Base-by-base conservation (phyloP, 352 stramenopile species). In the Aphanomyces astaci region DNA sequence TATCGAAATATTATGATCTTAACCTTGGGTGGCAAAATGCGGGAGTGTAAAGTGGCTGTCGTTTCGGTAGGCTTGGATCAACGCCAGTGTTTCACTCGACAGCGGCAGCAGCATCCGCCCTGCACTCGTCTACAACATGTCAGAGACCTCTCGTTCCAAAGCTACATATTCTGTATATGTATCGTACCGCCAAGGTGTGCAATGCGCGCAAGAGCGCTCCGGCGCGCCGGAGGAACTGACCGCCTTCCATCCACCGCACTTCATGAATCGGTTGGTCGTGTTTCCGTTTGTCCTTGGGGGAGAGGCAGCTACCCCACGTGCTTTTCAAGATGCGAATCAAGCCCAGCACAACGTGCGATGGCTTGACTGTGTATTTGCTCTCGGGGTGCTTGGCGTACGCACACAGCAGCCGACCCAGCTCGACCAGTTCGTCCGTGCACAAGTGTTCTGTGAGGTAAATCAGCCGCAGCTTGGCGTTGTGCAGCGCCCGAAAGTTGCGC, bases 291-390 rank as follows among this genome's bases (percentile, higher is more conserved):
- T 84, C 80, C 1, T 74, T 59, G 63, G 89, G 80, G 2, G 56
- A 49, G 56, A 91, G 76, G 32, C 75, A 80, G 13, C 80, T 87
- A 36, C 87, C 82, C 17, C 91, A 57, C 73, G 89, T 88, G 7
- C 28, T 49, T 22, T 59, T 33, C 13, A 94, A 57, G 17, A 94
- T 48, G 19, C 86, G 82, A 4, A 92, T 77, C 28, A 94, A 73
- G 0, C 84, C 84, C 3, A 94, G 75, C 1, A 91, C 81, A 17
- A 90, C 71, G 11, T 82, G 71, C 30, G 81, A 71, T 31, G 88
- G 63, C 25, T 73, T 68, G 62, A 68, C 25, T n/a, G 62, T 68
- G 39, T 68, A 68, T 17, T 39, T 36, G 56, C 10, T 71, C 71
- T 10, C 55, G 48, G 1, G 64, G 3, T 19, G 36, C n/a, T 74